Percentiles rank a stretch among this genome's conserved stretches.
Conservation (phyloP, 23 red algal genomes). For the Chondrus crispus region DNA sequence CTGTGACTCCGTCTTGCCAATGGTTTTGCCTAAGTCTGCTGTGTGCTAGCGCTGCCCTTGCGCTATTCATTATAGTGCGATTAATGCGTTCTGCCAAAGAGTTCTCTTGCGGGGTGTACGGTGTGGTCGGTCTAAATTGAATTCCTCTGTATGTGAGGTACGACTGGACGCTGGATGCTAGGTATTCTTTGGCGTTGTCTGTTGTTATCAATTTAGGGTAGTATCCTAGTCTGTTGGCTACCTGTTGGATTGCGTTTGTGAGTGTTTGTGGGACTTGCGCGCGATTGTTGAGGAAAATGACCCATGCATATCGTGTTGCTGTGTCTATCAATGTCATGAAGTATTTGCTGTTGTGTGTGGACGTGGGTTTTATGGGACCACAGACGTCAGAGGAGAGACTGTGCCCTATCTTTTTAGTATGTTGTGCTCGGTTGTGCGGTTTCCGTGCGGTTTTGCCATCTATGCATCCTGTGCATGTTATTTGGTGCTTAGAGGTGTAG, state of each 20-base stretch:
- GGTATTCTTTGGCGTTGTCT: not conserved
- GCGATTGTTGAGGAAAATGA: not conserved
- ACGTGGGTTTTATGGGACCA: not conserved
- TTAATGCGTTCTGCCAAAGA: not conserved
- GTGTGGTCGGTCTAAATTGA: not conserved
- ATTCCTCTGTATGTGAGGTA: not conserved
- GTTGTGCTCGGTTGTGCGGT: no score
- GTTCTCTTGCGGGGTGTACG: not conserved
- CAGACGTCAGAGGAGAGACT: no score
- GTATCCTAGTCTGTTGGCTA: not conserved
- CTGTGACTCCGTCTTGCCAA: not conserved
- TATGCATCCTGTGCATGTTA: no score
- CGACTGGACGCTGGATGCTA: not conserved
- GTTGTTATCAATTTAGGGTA: not conserved
- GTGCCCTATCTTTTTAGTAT: no score
- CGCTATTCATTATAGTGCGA: not conserved
- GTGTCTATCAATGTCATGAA: not conserved
- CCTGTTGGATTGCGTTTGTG: not conserved
- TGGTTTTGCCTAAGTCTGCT: not conserved
- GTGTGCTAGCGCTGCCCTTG: not conserved
- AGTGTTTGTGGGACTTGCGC: not conserved
- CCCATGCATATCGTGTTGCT: not conserved
- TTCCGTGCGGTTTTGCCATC: no score
- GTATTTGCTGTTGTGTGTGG: not conserved
- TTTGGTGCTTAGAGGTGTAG: no score